Conservation (phyloP, 2,329 filamentous ascomycete genomes). For the Colletotrichum acutatum region DNA sequence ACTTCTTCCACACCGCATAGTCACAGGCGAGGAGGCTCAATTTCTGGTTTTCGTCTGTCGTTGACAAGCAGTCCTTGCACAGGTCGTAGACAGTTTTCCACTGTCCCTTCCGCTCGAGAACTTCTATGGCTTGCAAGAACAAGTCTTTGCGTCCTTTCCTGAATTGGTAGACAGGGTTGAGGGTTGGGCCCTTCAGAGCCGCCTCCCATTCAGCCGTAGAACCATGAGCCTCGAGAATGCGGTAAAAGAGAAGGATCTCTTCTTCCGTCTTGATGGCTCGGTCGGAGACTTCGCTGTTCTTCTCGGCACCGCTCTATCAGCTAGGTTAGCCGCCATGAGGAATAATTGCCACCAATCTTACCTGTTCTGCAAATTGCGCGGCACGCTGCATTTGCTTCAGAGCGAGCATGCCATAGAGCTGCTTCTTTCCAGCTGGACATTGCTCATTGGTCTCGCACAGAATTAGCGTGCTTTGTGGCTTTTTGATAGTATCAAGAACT, state of each 20-base stretch:
- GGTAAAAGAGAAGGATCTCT: constrained; percentile 61
- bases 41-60: constrained; percentile 48
- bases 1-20: constrained; percentile 52
- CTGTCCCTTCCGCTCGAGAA: constrained; percentile 49
- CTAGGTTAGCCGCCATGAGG: neutral
- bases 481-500: constrained; percentile 36
- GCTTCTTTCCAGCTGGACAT: constrained; percentile 59
- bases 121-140: constrained; percentile 52
- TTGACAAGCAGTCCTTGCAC: constrained; percentile 55
- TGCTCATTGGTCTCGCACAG: constrained; percentile 55
- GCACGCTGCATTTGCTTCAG: constrained; percentile 63
- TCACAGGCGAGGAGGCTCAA: constrained; percentile 59
- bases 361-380: constrained; percentile 57
- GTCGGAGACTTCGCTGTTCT: constrained; percentile 35
- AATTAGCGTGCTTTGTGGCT: neutral
- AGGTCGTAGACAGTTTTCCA: constrained; percentile 57
- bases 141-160: constrained; percentile 59
- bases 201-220: constrained; percentile 53
- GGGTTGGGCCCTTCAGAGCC: constrained; percentile 49
- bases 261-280: constrained; percentile 57
- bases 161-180: constrained; percentile 57
- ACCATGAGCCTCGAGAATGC: constrained; percentile 57
- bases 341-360: constrained; percentile 38
- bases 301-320: constrained; percentile 3
- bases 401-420: constrained; percentile 62